phyloP scores from a whole-genome alignment of 306 rosid species.

The Psophocarpus tetragonolobus region DNA sequence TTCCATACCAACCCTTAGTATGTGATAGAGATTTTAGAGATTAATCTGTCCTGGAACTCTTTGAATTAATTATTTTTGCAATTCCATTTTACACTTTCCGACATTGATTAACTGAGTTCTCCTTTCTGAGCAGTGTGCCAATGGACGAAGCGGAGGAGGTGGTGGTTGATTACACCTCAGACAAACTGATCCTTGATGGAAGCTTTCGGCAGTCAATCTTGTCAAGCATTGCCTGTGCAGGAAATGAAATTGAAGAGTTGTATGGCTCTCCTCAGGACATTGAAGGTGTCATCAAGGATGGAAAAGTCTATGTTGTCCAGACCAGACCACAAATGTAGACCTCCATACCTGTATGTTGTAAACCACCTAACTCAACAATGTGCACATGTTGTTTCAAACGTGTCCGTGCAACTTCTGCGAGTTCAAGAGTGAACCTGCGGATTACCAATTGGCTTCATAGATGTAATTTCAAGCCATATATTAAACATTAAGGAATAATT shows the following conservation, averaged over 20 bases:
- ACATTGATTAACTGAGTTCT: constrained; percentile 24
- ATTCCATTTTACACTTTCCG: not conserved
- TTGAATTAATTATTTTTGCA: not conserved
- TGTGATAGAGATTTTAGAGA: not conserved
- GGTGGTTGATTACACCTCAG: constrained; percentile 84
- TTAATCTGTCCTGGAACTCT: not conserved
- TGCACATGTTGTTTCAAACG: constrained; percentile 17
- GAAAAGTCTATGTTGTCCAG: constrained; percentile 86
- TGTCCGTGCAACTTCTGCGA: constrained; percentile 24
- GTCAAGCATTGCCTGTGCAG: constrained; percentile 88
- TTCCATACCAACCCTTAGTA: not conserved
- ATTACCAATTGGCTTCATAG: constrained; percentile 8
- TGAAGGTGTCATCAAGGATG: constrained; percentile 93
- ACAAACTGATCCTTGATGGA: constrained; percentile 61
- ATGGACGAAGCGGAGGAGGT: constrained; percentile 89
- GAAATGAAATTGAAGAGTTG: constrained; percentile 79
- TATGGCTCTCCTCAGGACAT: constrained; percentile 95
- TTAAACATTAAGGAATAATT: constrained; percentile 17
- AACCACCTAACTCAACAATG: constrained; percentile 13
- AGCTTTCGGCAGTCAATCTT: constrained; percentile 72
- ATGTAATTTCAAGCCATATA: constrained; percentile 15
- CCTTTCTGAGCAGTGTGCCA: constrained; percentile 63
- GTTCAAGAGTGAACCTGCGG: constrained; percentile 7
- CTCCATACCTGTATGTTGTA: not conserved
- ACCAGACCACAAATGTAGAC: constrained; percentile 96